phyloP scores from a whole-genome alignment of 2,329 filamentous ascomycete genomes.

The Ramularia collo-cygni region DNA sequence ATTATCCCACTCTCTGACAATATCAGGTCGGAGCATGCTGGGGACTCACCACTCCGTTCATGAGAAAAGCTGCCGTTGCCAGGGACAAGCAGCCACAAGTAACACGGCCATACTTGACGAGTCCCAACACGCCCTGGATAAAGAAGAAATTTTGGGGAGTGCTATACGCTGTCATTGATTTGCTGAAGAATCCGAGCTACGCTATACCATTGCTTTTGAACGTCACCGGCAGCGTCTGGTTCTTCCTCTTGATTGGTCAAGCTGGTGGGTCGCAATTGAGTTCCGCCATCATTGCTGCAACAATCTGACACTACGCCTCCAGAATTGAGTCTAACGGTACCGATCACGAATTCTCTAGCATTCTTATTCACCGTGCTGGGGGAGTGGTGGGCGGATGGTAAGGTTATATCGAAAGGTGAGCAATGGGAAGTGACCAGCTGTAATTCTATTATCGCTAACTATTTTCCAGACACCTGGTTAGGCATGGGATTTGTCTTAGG shows the following conservation, averaged over 20 bases:
- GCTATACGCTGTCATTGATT: slow-evolving; percentile 68
- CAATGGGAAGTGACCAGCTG: slow-evolving; percentile 8
- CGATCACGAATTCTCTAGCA: slow-evolving; percentile 87
- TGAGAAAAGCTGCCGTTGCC: slow-evolving; percentile 72
- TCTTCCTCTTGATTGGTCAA: slow-evolving; percentile 87
- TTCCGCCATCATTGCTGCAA: not conserved
- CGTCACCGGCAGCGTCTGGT: slow-evolving; percentile 90
- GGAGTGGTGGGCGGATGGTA: slow-evolving; percentile 90
- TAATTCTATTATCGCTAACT: slow-evolving; percentile 9
- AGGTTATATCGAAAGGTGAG: slow-evolving; percentile 76
- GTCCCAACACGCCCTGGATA: slow-evolving; percentile 48
- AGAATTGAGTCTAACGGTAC: slow-evolving; percentile 90
- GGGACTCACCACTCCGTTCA: slow-evolving; percentile 86
- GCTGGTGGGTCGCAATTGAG: slow-evolving; percentile 56
- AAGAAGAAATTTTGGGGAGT: slow-evolving; percentile 56
- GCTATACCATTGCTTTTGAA: slow-evolving; percentile 80
- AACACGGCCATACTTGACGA: slow-evolving; percentile 41
- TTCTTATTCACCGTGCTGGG: slow-evolving; percentile 94
- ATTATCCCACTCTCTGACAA: not conserved
- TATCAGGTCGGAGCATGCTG: slow-evolving; percentile 70
- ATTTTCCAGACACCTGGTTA: slow-evolving; percentile 63
- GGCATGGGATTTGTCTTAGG: slow-evolving; percentile 73
- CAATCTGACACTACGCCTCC: slow-evolving; percentile 6
- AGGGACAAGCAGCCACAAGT: slow-evolving; percentile 40
- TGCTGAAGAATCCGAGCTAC: slow-evolving; percentile 75